These are phyloP conservation scores for Ampelomyces quisqualis DNA, from an alignment of 2,329 filamentous ascomycete species.

Conservation along the genomic window DNA sequence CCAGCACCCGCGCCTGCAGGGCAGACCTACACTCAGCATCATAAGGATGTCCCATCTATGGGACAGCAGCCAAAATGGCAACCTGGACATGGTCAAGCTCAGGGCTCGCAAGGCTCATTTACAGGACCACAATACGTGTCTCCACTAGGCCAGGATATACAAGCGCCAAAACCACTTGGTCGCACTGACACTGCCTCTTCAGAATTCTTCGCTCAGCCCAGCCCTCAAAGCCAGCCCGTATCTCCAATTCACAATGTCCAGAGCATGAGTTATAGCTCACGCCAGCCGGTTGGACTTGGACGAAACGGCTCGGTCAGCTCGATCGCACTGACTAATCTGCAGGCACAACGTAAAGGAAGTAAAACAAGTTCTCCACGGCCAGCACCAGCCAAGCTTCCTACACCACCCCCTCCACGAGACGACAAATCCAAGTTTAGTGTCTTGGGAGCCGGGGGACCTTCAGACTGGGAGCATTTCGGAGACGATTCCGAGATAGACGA, in stretches of 20 bases:
- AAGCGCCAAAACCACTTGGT: conserved; percentile 30
- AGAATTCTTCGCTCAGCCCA: conserved; percentile 28
- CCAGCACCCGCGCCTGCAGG: conserved; percentile 20
- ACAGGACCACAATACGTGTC: conserved; percentile 19
- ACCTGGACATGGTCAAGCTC: conserved; percentile 27
- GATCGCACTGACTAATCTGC: conserved; percentile 32
- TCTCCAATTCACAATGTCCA: conserved; percentile 36
- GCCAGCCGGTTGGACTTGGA: conserved; percentile 16
- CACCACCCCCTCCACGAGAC: conserved; percentile 30
- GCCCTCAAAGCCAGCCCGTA: conserved; percentile 35
- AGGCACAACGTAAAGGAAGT: conserved; percentile 27
- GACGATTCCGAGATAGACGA: conserved; percentile 38
- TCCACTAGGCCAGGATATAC: conserved; percentile 21
- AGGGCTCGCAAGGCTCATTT: conserved; percentile 22
- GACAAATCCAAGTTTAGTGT: conserved; percentile 36
- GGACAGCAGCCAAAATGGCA: conserved; percentile 24
- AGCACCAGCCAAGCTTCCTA: conserved; percentile 17
- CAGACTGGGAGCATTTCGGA: conserved; percentile 44
- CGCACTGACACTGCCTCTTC: conserved; percentile 27
- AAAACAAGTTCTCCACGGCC: conserved; percentile 31
- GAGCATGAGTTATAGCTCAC: conserved; percentile 27
- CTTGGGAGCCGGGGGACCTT: conserved; percentile 38
- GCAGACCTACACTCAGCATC: conserved; percentile 13
- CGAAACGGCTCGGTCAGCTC: conserved; percentile 37
- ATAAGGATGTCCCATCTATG: conserved; percentile 3